A percentile compares a stretch with the other conserved stretches of the same genome.
These are phyloP conservation scores for Bimuria novae-zelandiae DNA, from an alignment of 2,329 filamentous ascomycete species.

Conservation along the genomic window DNA sequence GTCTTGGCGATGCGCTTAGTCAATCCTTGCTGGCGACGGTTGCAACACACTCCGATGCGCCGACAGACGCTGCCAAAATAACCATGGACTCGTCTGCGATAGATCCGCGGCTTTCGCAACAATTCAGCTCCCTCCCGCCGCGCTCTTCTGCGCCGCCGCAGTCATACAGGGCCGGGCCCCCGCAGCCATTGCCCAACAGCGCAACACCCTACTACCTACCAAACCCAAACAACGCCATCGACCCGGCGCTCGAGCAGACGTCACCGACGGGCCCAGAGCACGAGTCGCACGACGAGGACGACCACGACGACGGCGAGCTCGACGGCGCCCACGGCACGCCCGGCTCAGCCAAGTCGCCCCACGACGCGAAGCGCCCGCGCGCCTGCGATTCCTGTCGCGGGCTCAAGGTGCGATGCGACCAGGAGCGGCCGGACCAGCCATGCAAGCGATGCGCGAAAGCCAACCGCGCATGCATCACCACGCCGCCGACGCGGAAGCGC, in stretches of 20 bases:
- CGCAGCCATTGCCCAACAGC: constrained; percentile 22
- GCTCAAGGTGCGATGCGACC: constrained; percentile 70
- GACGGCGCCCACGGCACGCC: constrained; percentile 35
- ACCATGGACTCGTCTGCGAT: constrained; percentile 38
- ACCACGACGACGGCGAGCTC: constrained; percentile 37
- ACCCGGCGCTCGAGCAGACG: constrained; percentile 40
- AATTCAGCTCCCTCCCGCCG: constrained; percentile 32
- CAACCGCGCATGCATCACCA: constrained; percentile 69
- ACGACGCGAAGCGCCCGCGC: constrained; percentile 52
- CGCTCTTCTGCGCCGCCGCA: constrained; percentile 21
- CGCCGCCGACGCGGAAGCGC: constrained; percentile 74
- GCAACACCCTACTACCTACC: constrained; percentile 42
- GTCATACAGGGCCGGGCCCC: constrained; percentile 29
- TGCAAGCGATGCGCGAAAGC: constrained; percentile 76
- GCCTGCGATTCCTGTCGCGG: constrained; percentile 55
- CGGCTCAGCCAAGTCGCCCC: constrained; percentile 36
- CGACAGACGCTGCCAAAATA: constrained; percentile 17
- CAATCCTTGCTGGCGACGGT: no score
- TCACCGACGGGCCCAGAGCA: constrained; percentile 27
- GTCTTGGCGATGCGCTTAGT: background rate
- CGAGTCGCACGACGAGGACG: constrained; percentile 32
- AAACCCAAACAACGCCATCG: constrained; percentile 30
- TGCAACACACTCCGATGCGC: constrained; percentile 21
- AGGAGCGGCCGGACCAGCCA: constrained; percentile 66
- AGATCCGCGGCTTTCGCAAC: constrained; percentile 34